Percentiles rank a stretch among this genome's conserved stretches.
phyloP scores from a whole-genome alignment of 495 filamentous ascomycete species.

The Entonaema liquescens region DNA sequence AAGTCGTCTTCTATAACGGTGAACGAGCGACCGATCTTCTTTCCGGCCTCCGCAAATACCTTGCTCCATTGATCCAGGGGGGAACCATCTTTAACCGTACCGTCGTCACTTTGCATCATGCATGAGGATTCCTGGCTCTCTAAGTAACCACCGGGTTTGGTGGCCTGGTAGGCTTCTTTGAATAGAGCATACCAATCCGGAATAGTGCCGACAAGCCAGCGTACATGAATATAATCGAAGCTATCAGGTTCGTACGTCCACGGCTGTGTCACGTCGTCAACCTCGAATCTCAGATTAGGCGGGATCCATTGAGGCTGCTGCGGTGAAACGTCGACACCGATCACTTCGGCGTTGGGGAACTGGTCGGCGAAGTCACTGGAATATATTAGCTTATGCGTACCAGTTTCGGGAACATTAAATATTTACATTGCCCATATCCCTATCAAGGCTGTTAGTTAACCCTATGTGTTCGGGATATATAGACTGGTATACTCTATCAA shows the following conservation, averaged over 20 bases:
- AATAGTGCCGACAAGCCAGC: constrained; percentile 64
- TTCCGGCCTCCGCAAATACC: constrained; percentile 54
- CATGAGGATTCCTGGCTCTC: constrained; percentile 61
- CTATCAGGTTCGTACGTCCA: constrained; percentile 56
- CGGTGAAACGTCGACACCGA: constrained; percentile 66
- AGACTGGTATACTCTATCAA: background rate
- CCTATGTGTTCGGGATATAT: too few relatives aligned
- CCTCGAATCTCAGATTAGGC: constrained; percentile 63
- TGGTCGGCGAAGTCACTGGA: constrained; percentile 66
- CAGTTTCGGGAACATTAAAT: background rate
- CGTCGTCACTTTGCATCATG: constrained; percentile 58
- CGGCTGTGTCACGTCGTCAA: constrained; percentile 59
- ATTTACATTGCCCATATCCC: constrained; percentile 54
- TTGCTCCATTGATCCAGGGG: constrained; percentile 57
- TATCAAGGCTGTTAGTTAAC: constrained; percentile 2
- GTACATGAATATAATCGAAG: constrained; percentile 71
- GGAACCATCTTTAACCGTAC: constrained; percentile 54
- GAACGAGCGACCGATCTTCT: constrained; percentile 58
- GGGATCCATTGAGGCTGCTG: constrained; percentile 59
- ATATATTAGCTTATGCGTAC: constrained; percentile 7
- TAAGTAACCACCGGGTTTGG: constrained; percentile 47
- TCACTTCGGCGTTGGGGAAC: constrained; percentile 59
- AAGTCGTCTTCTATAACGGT: constrained; percentile 52
- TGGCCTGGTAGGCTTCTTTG: constrained; percentile 37
- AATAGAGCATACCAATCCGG: constrained; percentile 61